These are phyloP conservation scores for Sordariomycetes sp. DNA, from an alignment of 2,329 filamentous ascomycete species.

Conservation along the genomic window DNA sequence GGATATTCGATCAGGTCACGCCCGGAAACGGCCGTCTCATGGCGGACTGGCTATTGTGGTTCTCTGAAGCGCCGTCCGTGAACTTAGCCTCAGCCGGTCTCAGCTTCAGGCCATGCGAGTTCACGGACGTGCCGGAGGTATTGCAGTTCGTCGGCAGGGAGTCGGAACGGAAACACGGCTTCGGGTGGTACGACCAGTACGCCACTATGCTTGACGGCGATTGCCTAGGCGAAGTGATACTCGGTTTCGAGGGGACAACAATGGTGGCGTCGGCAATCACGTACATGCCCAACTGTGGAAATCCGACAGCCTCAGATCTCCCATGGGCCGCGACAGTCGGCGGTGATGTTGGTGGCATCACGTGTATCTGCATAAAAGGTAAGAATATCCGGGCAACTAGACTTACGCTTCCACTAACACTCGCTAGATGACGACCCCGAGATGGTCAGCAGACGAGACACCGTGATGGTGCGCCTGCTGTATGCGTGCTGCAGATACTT, in stretches of 20 bases:
- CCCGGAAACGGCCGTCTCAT: conserved; percentile 39
- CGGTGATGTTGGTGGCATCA: conserved; percentile 43
- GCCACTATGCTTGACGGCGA: conserved; percentile 36
- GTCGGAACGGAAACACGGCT: conserved; percentile 33
- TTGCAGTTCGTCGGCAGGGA: conserved; percentile 40
- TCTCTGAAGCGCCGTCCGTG: conserved; percentile 36
- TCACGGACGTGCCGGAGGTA: conserved; percentile 35
- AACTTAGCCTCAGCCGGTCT: conserved; percentile 29
- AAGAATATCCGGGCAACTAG: conserved; percentile 14
- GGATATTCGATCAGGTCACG: conserved; percentile 33
- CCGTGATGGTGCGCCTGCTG: conserved; percentile 43
- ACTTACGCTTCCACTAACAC: neutral
- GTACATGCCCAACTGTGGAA: conserved; percentile 38
- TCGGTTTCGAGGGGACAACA: conserved; percentile 36
- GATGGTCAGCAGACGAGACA: conserved; percentile 33
- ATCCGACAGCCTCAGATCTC: conserved; percentile 37
- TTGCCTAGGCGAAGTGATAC: conserved; percentile 41
- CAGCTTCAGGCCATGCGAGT: conserved; percentile 33
- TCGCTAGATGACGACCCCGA: conserved; percentile 32
- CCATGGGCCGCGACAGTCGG: conserved; percentile 46
- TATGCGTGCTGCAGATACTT: conserved; percentile 40
- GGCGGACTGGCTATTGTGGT: conserved; percentile 44
- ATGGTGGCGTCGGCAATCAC: conserved; percentile 46
- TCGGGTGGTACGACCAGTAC: conserved; percentile 54
- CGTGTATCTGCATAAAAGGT: conserved; percentile 53